Percentiles rank a stretch among this genome's conserved stretches.
phyloP scores from a whole-genome alignment of 371 early-diverging fungal species.

The Mucor piriformis region DNA sequence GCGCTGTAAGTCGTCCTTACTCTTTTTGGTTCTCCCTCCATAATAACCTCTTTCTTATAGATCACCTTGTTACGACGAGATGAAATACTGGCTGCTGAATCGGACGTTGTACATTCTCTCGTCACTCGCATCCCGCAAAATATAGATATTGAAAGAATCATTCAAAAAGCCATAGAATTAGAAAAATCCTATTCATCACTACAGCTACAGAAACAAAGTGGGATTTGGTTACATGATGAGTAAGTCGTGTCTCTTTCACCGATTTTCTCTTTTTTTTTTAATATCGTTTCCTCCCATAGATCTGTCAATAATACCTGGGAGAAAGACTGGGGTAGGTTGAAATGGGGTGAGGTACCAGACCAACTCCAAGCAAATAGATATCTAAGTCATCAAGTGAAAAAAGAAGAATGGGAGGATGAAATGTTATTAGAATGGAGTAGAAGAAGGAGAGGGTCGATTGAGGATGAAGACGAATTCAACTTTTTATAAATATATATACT shows the following conservation, averaged over 20 bases:
- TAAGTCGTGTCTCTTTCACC: conserved; percentile 17
- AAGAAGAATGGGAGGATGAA: conserved; percentile 60
- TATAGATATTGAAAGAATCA: conserved; percentile 52
- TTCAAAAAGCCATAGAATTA: conserved; percentile 49
- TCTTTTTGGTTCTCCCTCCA: not conserved
- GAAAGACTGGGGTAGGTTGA: conserved; percentile 34
- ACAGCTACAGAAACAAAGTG: conserved; percentile 56
- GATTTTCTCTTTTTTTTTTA: too few relatives aligned
- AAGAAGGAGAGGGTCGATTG: conserved; percentile 21
- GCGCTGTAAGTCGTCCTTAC: conserved; percentile 49
- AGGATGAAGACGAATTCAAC: conserved; percentile 19
- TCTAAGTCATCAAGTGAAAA: conserved; percentile 24
- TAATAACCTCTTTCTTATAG: conserved; percentile 15
- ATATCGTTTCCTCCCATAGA: too few relatives aligned
- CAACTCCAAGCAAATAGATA: conserved; percentile 42
- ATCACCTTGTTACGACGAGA: conserved; percentile 56
- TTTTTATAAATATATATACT: conserved; percentile 8
- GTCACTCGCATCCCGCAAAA: conserved; percentile 64
- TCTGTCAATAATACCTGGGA: conserved; percentile 48
- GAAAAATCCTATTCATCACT: conserved; percentile 50
- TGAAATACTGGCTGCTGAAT: conserved; percentile 58
- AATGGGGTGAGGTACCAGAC: conserved; percentile 49
- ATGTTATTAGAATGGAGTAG: conserved; percentile 38
- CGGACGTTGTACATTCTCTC: conserved; percentile 62
- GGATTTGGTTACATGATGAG: conserved; percentile 59